phyloP scores from a whole-genome alignment of 164 flowering plant species.

The Berberis vulgaris region DNA sequence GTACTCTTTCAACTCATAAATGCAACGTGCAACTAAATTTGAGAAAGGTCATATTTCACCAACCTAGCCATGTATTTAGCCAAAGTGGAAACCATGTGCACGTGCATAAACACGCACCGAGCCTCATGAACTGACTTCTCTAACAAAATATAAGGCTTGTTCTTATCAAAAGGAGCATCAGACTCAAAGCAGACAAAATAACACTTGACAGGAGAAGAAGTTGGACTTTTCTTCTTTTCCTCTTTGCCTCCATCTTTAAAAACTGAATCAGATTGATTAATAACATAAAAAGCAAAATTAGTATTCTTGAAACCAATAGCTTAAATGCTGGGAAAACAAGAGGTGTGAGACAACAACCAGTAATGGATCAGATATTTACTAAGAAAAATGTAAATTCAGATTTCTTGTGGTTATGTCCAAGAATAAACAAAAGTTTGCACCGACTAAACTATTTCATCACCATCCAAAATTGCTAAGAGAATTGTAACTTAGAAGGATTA shows the following conservation, averaged over 20 bases:
- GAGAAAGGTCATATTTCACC: conserved; percentile 3
- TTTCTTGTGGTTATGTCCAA: too few species aligned
- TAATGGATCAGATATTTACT: too few species aligned
- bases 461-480: too few species aligned
- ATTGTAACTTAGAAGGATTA: too few species aligned
- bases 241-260: conserved; percentile 86
- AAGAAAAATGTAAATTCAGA: too few species aligned
- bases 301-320: not conserved
- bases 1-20: not conserved
- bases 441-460: too few species aligned
- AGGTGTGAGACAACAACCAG: not conserved
- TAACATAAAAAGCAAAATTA: not conserved
- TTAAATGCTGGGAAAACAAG: not conserved
- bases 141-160: conserved; percentile 19
- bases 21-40: not conserved
- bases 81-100: conserved; percentile 38
- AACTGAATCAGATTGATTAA: conserved; percentile 31
- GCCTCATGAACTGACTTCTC: conserved; percentile 43
- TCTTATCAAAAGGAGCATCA: conserved; percentile 15
- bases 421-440: too few species aligned
- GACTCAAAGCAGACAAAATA: conserved; percentile 57
- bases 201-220: conserved; percentile 55
- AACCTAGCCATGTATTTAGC: conserved; percentile 79
- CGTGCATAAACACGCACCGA: conserved; percentile 69
- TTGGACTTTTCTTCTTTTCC: conserved; percentile 46